Evolutionary conservation across 2,329 filamentous ascomycete species (phyloP).

Genomic region (Fusarium tjaetaba): DNA sequence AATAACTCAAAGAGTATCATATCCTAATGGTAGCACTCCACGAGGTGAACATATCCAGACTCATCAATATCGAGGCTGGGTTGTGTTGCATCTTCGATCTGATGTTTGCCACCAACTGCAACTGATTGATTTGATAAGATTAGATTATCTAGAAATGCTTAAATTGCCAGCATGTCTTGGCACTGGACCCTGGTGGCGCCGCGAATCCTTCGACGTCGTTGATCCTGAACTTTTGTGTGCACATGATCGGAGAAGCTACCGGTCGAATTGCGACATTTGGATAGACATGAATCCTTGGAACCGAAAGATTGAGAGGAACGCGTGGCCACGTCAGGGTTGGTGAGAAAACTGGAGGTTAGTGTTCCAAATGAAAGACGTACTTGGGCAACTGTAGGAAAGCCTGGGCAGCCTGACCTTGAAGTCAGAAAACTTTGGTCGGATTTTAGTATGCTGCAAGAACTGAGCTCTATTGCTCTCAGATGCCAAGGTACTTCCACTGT

Average conservation of each 20-base stretch:
- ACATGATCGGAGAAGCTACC: not conserved
- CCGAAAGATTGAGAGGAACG: not conserved
- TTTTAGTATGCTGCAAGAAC: not conserved
- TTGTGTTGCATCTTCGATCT: not conserved
- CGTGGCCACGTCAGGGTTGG: not conserved
- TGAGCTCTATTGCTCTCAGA: not conserved
- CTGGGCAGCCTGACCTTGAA: not conserved
- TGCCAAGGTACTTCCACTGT: not conserved
- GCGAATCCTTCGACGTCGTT: not conserved
- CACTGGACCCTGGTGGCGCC: not conserved
- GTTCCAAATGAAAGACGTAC: rapidly evolving
- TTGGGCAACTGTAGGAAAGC: not conserved
- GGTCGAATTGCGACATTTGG: not conserved
- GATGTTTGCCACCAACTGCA: not conserved
- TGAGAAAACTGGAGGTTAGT: not conserved
- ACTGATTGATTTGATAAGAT: slow-evolving; percentile 28
- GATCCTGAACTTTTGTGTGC: not conserved
- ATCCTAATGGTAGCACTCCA: not conserved
- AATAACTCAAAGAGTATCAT: not conserved
- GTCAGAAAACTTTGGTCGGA: not conserved
- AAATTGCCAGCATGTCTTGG: not conserved
- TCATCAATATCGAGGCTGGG: not conserved
- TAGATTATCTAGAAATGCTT: not conserved
- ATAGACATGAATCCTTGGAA: not conserved
- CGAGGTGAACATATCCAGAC: not conserved